Percentiles rank a stretch among this genome's conserved stretches.
Evolutionary conservation across 2,329 filamentous ascomycete genomes (phyloP).

Genomic region (Microsporum canis): DNA sequence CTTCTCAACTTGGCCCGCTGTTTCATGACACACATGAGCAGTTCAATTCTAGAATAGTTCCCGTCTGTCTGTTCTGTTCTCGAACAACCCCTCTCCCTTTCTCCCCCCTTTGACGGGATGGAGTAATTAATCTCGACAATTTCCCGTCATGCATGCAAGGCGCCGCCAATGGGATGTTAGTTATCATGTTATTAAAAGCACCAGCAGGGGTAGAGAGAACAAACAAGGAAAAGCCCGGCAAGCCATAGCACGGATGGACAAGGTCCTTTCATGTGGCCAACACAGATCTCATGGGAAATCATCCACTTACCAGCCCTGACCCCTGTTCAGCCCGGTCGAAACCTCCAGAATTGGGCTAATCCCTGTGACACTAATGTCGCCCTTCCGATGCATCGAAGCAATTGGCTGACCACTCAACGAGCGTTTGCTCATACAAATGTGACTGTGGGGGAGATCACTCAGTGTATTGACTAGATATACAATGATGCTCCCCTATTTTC

Average conservation of each 20-base stretch:
- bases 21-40: background rate
- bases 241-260: background rate
- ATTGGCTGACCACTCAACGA: background rate
- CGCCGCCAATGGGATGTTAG: background rate
- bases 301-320: background rate
- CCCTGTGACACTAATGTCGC: background rate
- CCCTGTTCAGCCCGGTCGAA: conserved; percentile 1
- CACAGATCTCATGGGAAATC: background rate
- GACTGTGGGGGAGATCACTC: background rate
- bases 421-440: background rate
- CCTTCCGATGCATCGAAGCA: background rate
- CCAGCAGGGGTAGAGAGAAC: background rate
- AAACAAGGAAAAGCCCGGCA: background rate
- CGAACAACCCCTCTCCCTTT: background rate
- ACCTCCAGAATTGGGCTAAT: conserved; percentile 1
- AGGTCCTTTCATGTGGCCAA: background rate
- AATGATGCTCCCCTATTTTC: background rate
- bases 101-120: background rate
- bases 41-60: background rate
- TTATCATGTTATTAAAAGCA: background rate
- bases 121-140: background rate
- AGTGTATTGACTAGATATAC: background rate
- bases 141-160: background rate
- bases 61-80: background rate
- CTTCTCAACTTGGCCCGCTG: background rate